Evolutionary conservation across 306 rosid genomes (phyloP).

Genomic region (Citrullus amarus): DNA sequence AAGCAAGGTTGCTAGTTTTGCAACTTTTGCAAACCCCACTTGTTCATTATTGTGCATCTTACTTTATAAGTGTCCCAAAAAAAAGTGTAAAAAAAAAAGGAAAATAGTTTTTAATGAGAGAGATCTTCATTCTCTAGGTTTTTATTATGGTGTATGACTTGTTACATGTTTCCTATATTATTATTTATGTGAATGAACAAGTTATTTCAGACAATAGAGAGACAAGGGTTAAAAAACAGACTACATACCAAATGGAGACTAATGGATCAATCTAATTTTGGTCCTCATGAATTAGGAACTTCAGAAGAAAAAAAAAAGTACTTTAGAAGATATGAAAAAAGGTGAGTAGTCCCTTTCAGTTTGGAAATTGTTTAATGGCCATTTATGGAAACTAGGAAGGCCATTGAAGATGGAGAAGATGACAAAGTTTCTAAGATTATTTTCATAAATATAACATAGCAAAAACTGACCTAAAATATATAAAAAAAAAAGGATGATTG

Average conservation of each 20-base stretch:
- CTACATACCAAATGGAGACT: not conserved
- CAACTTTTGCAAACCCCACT: not conserved
- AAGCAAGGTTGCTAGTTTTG: slow-evolving; percentile 4
- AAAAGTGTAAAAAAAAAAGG: slow-evolving; percentile 1
- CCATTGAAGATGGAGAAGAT: too few species aligned
- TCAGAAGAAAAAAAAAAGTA: too few species aligned
- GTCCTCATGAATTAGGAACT: too few species aligned
- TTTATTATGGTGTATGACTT: not conserved
- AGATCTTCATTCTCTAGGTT: not conserved
- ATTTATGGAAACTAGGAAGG: too few species aligned
- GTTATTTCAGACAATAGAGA: not conserved
- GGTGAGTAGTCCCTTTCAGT: too few species aligned
- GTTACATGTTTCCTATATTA: not conserved
- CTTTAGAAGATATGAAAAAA: too few species aligned
- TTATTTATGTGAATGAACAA: too few species aligned
- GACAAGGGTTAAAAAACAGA: not conserved
- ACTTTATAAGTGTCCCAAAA: not conserved
- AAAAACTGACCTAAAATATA: too few species aligned
- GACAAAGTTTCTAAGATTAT: too few species aligned
- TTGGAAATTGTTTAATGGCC: too few species aligned
- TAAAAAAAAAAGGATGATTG: too few species aligned
- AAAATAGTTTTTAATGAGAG: slow-evolving; percentile 6
- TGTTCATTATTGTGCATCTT: slow-evolving; percentile 1
- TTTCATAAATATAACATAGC: too few species aligned
- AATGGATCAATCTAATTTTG: not conserved